Conservation (phyloP, 331 rosid genomes). For the Phaseolus coccineus region DNA sequence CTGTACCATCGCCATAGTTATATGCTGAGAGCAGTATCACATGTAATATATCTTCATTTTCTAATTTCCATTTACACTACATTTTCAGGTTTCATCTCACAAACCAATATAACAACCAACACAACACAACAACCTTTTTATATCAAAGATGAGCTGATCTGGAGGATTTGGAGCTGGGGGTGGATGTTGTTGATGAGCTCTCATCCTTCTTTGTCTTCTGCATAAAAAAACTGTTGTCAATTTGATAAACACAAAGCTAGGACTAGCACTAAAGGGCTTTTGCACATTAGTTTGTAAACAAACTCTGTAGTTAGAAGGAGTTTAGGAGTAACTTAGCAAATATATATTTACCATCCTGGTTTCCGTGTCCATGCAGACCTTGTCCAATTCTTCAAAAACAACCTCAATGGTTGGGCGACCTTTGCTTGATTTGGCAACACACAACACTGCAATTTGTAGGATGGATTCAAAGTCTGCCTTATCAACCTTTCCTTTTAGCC, state of each 20-base stretch:
- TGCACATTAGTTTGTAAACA: background rate
- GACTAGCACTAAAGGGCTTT: background rate
- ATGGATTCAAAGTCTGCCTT: slow-evolving; percentile 66
- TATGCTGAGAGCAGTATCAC: background rate
- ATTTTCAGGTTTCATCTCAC: slow-evolving; percentile 26
- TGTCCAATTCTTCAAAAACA: slow-evolving; percentile 72
- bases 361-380: slow-evolving; percentile 54
- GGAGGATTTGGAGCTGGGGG: slow-evolving; percentile 47
- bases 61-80: background rate
- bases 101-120: background rate
- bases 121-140: background rate
- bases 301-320: background rate
- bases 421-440: slow-evolving; percentile 82
- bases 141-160: slow-evolving; percentile 47
- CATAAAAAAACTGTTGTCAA: slow-evolving; percentile 14
- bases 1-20: background rate
- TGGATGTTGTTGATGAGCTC: slow-evolving; percentile 48
- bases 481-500: slow-evolving; percentile 64
- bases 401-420: slow-evolving; percentile 76
- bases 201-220: slow-evolving; percentile 53
- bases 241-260: background rate
- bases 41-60: slow-evolving; percentile 22
- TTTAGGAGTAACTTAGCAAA: background rate
- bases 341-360: slow-evolving; percentile 25
- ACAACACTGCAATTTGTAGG: slow-evolving; percentile 74